Evolutionary conservation across 495 filamentous ascomycete genomes (phyloP), one percentile per base, ranked within the genome.

Genomic region (Hyaloscypha finlandica): DNA sequence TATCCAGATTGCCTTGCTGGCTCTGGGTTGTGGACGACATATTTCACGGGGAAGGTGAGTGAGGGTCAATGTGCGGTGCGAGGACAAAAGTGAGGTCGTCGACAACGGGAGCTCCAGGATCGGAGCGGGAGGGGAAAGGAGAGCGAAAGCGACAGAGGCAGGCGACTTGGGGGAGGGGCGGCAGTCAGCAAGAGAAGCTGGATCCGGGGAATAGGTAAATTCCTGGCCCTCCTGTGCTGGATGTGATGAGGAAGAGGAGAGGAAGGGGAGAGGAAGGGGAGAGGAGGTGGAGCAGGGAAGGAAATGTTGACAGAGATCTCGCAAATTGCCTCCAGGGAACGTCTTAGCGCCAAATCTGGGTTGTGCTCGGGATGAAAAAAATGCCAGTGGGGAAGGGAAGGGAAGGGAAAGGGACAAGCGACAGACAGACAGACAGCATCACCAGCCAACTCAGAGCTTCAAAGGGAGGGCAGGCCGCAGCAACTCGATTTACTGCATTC

Each of bases 1-100:
- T 90, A 81, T 98, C 95, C 80, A 94, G 87, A 81, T 90, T 92
- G 67, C 82, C 69, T 55, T 71, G 71, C 63, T 66, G 70, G 72
- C 58, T 61, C 35, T 65, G 69, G 4, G 68, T 54, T 29, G 69
- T 68, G 31, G 65, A 67, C n/a, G 71, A 73, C 71, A 73, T 73
- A 19, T 61, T 65, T 55, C 30, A 11, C 6, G 63, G 39, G 8
- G 30, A 19, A 25, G 48, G 61, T 9, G 16, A 31, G 3, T 5
- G 54, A 54, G 33, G 48, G 52, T 51, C 52, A 33, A 45, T 45
- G 22, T 59, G 66, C 42, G 29, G 61, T 35, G 30, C 51, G 42
- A 14, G 58, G 3, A 30, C 22, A 29, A 56, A 65, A 42, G 53
- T 61, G 65, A 67, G 65, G 65, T 61, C 53, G 59, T 67, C 59